Percentiles rank a stretch among this genome's conserved stretches.
These are phyloP conservation scores for Grammothele lineata DNA, from an alignment of 768 basidiomycete genomes.

Conservation along the genomic window DNA sequence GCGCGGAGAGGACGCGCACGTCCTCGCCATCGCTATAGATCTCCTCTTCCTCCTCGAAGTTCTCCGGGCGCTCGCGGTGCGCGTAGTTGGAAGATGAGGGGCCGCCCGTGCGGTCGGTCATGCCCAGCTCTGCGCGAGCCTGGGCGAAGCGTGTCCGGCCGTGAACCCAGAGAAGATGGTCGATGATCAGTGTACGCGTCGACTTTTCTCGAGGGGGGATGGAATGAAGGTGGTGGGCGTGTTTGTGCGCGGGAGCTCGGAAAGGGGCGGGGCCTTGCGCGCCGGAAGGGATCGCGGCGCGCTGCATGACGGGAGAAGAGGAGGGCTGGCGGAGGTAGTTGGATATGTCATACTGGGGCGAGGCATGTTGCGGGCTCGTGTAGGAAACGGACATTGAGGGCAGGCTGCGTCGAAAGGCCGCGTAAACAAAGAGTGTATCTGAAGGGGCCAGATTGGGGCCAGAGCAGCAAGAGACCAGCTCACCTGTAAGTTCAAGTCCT, in stretches of 20 bases:
- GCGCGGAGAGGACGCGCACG: slow-evolving; percentile 40
- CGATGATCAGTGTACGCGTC: slow-evolving; percentile 83
- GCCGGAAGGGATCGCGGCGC: slow-evolving; percentile 13
- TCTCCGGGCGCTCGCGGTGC: slow-evolving; percentile 69
- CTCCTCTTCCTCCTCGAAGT: slow-evolving; percentile 74
- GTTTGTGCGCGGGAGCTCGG: slow-evolving; percentile 77
- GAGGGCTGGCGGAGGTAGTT: slow-evolving; percentile 17
- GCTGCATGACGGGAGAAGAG: slow-evolving; percentile 20
- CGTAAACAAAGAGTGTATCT: too few species aligned
- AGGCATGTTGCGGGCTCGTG: slow-evolving; percentile 3
- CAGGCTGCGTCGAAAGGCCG: neutral
- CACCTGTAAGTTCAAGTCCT: too few species aligned
- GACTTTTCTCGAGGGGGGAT: slow-evolving; percentile 87
- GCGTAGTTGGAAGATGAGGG: slow-evolving; percentile 52
- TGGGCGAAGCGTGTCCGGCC: slow-evolving; percentile 77
- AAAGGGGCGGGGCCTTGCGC: slow-evolving; percentile 33
- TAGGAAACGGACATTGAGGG: slow-evolving; percentile 11
- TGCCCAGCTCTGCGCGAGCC: slow-evolving; percentile 79
- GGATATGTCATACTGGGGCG: slow-evolving; percentile 15
- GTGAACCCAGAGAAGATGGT: slow-evolving; percentile 86
- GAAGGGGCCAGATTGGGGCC: too few species aligned
- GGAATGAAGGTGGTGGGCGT: slow-evolving; percentile 83
- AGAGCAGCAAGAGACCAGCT: too few species aligned
- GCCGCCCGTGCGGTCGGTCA: slow-evolving; percentile 79
- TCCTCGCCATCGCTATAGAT: slow-evolving; percentile 60